Evolutionary conservation across 2,329 filamentous ascomycete species (phyloP), one percentile per base, ranked within the genome.

Genomic region (Venturia oleaginea): DNA sequence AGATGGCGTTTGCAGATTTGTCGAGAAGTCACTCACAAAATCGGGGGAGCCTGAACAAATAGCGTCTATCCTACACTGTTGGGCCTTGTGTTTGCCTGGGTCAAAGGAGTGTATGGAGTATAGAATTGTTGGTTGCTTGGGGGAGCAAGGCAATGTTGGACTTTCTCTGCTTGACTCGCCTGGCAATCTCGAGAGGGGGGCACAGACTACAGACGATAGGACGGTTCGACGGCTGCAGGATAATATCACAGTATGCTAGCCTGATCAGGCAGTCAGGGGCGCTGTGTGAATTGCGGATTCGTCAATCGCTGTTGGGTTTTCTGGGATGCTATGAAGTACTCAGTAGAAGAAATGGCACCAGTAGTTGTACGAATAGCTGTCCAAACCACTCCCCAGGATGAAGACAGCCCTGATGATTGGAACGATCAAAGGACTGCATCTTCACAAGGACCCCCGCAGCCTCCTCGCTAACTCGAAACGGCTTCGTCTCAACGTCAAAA

Each of bases 391-490:
- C 42, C 42, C 6, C 46, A 51, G 27, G n/a, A 24, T 1, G 11
- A 30, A 32, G 15, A 7, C 24, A 54, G 48, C 32, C 48, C 24
- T 32, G 48, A 54, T 17, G 48, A 7, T 10, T 30, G 11, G 10
- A 54, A 8, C 17, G 19, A 32, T 54, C 43, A 24, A 10, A 10
- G 43, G n/a, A 3, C n/a, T 19, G n/a, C 43, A 46, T 46, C 43
- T 46, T 6, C 24, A 17, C 32, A 10, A 4, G 51, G 30, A 24
- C 19, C 6, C 22, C 19, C 19, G n/a, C 10, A 34, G 30, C 5
- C 51, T 34, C 51, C 51, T 17, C n/a, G 51, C 51, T 57, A 57
- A 57, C 27, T 34, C 51, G 51, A 34, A 57, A 57, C 30, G 30
- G 51, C 51, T n/a, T 57, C 51, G 51, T 57, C 27, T 57, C 30